A percentile compares a stretch with the other conserved stretches of the same genome.
phyloP scores from a whole-genome alignment of 129 eudicot species.

The Chrysanthemum lavandulifolium region DNA sequence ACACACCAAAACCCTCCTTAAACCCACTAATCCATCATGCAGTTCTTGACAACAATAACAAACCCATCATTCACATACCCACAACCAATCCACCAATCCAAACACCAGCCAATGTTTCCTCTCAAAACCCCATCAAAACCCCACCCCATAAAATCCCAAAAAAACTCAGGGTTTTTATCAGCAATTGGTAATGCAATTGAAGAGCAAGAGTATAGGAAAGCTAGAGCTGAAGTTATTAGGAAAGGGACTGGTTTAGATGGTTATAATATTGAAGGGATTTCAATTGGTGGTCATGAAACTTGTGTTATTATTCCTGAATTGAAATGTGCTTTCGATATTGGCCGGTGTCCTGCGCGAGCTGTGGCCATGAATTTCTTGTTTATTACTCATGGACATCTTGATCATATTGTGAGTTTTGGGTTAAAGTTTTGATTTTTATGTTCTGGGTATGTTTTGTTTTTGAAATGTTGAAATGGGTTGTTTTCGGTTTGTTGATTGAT shows the following conservation, averaged over 20 bases:
- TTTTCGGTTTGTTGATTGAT: background rate
- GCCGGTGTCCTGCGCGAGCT: slow-evolving; percentile 88
- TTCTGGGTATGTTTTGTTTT: slow-evolving; percentile 2
- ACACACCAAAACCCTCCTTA: slow-evolving; percentile 43
- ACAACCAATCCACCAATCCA: slow-evolving; percentile 31
- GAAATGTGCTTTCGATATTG: slow-evolving; percentile 87
- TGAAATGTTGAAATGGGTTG: no score
- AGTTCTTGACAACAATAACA: slow-evolving; percentile 33
- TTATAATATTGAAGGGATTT: slow-evolving; percentile 72
- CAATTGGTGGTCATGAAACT: slow-evolving; percentile 93
- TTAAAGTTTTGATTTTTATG: background rate
- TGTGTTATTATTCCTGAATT: slow-evolving; percentile 85
- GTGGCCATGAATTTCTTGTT: slow-evolving; percentile 83
- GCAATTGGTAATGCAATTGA: slow-evolving; percentile 88
- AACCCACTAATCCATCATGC: slow-evolving; percentile 44
- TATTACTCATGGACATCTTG: slow-evolving; percentile 96
- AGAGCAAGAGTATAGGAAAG: slow-evolving; percentile 91
- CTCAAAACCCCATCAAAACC: slow-evolving; percentile 19
- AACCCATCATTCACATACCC: slow-evolving; percentile 35
- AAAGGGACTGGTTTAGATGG: slow-evolving; percentile 66
- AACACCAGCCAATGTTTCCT: slow-evolving; percentile 19
- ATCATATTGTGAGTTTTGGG: slow-evolving; percentile 72
- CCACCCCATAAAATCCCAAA: slow-evolving; percentile 27
- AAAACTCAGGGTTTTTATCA: slow-evolving; percentile 66
- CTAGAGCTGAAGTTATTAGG: slow-evolving; percentile 77